Percentiles rank a stretch among this genome's conserved stretches.
These are phyloP conservation scores for Pseudozyma flocculosa DNA, from an alignment of 1,284 basidiomycete genomes.

Conservation along the genomic window DNA sequence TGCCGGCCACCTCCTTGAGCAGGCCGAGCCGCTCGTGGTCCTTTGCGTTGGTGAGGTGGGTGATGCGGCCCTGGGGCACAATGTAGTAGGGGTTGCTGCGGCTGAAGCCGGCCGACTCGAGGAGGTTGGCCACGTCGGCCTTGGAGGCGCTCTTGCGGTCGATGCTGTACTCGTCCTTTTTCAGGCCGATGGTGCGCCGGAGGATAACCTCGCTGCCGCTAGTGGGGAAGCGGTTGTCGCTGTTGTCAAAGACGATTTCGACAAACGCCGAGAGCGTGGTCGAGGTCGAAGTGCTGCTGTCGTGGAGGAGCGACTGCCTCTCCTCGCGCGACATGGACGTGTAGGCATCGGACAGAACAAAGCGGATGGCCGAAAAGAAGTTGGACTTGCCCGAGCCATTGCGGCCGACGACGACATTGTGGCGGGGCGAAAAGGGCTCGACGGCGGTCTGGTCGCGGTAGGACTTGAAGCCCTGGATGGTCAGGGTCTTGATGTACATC, in stretches of 20 bases:
- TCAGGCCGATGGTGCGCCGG: slow-evolving; percentile 79
- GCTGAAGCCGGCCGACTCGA: slow-evolving; percentile 78
- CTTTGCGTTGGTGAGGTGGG: slow-evolving; percentile 93
- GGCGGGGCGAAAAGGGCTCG: slow-evolving; percentile 62
- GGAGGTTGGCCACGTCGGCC: slow-evolving; percentile 80
- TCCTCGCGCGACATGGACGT: slow-evolving; percentile 93
- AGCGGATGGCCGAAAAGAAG: slow-evolving; percentile 72
- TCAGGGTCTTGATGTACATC: slow-evolving; percentile 51
- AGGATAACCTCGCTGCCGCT: slow-evolving; percentile 51
- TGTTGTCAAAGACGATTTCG: slow-evolving; percentile 60
- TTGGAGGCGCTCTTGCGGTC: slow-evolving; percentile 94
- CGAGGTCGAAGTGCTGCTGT: slow-evolving; percentile 79
- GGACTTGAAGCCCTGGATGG: slow-evolving; percentile 81
- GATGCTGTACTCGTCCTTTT: slow-evolving; percentile 97
- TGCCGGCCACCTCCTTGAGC: slow-evolving; percentile 96
- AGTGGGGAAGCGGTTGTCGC: slow-evolving; percentile 74
- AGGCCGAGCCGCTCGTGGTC: slow-evolving; percentile 89
- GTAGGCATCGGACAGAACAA: slow-evolving; percentile 95
- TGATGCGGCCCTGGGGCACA: slow-evolving; percentile 97
- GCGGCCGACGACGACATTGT: slow-evolving; percentile 58
- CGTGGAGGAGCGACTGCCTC: slow-evolving; percentile 85
- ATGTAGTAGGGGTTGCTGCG: slow-evolving; percentile 98
- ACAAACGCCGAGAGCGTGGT: slow-evolving; percentile 90
- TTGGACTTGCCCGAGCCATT: slow-evolving; percentile 59
- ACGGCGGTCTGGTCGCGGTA: slow-evolving; percentile 69